A percentile compares a stretch with the other conserved stretches of the same genome.
These are phyloP conservation scores for Camillea tinctor DNA, from an alignment of 2,329 filamentous ascomycete genomes.

Conservation along the genomic window DNA sequence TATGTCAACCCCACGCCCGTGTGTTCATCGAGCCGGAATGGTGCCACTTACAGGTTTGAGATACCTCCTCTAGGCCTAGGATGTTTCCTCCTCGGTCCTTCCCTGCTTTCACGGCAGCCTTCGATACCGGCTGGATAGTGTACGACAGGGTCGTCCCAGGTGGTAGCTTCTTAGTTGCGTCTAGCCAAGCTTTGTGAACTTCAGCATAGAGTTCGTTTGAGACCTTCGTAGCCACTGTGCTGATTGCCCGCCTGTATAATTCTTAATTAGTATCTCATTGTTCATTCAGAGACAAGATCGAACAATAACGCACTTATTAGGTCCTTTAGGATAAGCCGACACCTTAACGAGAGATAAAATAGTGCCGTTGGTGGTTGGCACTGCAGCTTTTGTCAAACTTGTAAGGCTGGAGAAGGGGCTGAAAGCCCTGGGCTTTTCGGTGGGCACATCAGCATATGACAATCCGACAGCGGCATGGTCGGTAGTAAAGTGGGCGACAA, in stretches of 20 bases:
- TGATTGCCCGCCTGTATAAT: neutral
- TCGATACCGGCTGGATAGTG: neutral
- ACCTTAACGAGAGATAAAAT: neutral
- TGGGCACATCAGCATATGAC: slow-evolving; percentile 6
- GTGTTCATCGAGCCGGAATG: neutral
- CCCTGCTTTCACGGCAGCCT: neutral
- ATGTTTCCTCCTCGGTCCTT: neutral
- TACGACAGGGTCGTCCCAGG: neutral
- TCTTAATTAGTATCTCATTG: neutral
- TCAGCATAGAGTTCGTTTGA: neutral
- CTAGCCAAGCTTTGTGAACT: neutral
- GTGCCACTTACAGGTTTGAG: neutral
- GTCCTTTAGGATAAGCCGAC: neutral
- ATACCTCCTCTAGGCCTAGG: neutral
- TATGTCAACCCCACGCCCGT: neutral
- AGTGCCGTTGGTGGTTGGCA: neutral
- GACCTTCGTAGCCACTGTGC: slow-evolving; percentile 1
- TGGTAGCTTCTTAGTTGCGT: neutral
- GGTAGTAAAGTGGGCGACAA: slow-evolving; percentile 10
- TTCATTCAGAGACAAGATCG: neutral
- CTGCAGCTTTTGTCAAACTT: neutral
- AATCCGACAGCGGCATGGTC: slow-evolving; percentile 4
- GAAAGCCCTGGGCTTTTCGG: slow-evolving; percentile 4
- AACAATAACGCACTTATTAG: neutral
- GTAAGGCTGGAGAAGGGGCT: slow-evolving; percentile 8